Base-by-base conservation (phyloP, 2,329 filamentous ascomycete genomes). In the Dothistroma pini region DNA sequence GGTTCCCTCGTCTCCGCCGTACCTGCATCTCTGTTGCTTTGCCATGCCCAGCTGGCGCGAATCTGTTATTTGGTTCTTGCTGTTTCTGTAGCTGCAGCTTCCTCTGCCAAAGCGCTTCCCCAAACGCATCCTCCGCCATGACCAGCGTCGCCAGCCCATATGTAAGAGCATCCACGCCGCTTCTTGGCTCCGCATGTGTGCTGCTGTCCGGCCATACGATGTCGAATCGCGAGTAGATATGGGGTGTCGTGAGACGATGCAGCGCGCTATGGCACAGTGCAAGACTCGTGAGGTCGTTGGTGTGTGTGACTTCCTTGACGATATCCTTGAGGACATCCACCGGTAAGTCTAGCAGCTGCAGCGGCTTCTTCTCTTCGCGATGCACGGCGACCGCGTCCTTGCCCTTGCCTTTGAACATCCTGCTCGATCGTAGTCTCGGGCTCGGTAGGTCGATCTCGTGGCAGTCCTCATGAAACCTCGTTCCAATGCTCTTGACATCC, bases 201-300 rank as follows among this genome's bases (percentile, higher is more conserved):
- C 84, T 83, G 34, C 84, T 85, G 70, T 93, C 90, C 0, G 90
- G 90, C 91, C 91, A 95, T 48, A 93, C 89, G 65, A 95, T 95
- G 71, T 95, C 90, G 75, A 95, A 95, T 62, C 89, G 85, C 19
- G 89, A 89, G 77, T 95, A 95, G 66, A 95, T 91, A 69, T 88
- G 86, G 19, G 90, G 90, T 25, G 91, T 86, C 0, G 89, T 85
- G 58, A 95, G 82, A 49, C 82, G 81, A 76, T 95, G 89, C 12
- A 96, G 83, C 31, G 87, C 86, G 14, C 90, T 91, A 76, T 91
- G 90, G 49, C 89, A 89, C 61, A 91, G 80, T 14, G 90, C 89
- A 47, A 95, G 82, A 14, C 89, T 86, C 0, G 89, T 91, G 63
- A 95, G 80, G 74, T 95, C 90, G 74, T 92, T 93, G 5, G 89